Base-by-base conservation (phyloP, 2,329 filamentous ascomycete species). In the Trichoderma guizhouense region DNA sequence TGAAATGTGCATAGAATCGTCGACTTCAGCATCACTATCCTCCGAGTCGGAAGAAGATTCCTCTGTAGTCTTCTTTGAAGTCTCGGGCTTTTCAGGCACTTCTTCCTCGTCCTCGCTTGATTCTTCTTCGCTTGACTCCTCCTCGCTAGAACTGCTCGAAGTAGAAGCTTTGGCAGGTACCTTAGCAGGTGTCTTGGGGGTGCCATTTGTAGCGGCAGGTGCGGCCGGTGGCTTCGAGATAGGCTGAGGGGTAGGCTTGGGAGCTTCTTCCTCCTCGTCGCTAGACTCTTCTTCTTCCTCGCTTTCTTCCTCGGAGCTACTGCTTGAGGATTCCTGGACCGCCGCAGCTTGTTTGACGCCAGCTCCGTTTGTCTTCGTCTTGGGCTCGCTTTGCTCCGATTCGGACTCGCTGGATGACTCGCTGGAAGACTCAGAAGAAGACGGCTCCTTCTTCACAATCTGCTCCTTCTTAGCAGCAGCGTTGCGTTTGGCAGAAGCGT, bases 1-100 rank as follows among this genome's bases (percentile, higher is more conserved):
- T 26, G 77, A 75, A n/a, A 82, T 79, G 60, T 82, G 80, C 75
- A 82, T 82, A 1, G 84, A 82, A 74, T 83, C 79, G 57, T 84
- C 82, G 4, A 76, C 78, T 7, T 77, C 77, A 30, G 75, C 76
- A 24, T 74, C 76, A 26, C 77, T 77, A 58, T 77, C 72, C 36
- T 77, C 75, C 47, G 78, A 79, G 36, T 79, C 79, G 71, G 77
- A 80, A 66, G 72, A 75, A 2, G 74, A 75, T 15, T 75, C 60
- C 15, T 69, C 74, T 24, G 72, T 28, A 57, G 76, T 6, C 26
- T 72, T 36, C 12, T 63, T 55, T 55, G 51, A 28, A 32, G 74
- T 32, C 69, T 79, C 75, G 53, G 72, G 34, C 11, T 66, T 24
- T 36, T 72, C 57, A 21, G 58, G 3, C n/a, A 71, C 26, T 15